These are phyloP conservation scores for Lipomyces mesembrius DNA, from an alignment of 805 yeast genomes.

Conservation along the genomic window DNA sequence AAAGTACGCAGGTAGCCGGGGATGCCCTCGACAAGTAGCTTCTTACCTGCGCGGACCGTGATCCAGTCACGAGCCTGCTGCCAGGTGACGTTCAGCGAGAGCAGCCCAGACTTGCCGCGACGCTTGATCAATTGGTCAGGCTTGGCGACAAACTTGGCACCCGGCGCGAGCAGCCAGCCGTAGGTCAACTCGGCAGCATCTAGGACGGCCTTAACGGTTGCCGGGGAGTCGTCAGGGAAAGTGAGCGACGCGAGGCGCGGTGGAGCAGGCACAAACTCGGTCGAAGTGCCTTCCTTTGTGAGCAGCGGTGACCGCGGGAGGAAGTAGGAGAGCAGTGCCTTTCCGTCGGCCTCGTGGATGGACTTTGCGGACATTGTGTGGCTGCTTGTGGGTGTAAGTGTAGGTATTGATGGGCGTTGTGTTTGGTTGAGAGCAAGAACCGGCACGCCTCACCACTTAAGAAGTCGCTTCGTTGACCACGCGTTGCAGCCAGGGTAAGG, in stretches of 20 bases:
- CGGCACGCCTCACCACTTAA: neutral
- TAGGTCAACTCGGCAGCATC: slow-evolving; percentile 45
- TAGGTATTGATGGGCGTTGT: neutral
- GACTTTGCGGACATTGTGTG: slow-evolving; percentile 51
- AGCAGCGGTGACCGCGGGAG: slow-evolving; percentile 50
- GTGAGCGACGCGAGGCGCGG: slow-evolving; percentile 43
- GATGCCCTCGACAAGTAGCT: slow-evolving; percentile 50
- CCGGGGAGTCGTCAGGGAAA: slow-evolving; percentile 41
- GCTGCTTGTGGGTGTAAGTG: neutral
- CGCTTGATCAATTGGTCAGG: slow-evolving; percentile 55
- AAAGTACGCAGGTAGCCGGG: slow-evolving; percentile 50
- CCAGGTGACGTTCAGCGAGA: slow-evolving; percentile 53
- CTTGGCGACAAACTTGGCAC: slow-evolving; percentile 52
- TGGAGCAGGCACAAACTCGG: slow-evolving; percentile 37
- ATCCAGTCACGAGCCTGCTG: slow-evolving; percentile 52
- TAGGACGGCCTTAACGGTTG: slow-evolving; percentile 45
- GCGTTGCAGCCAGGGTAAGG: slow-evolving; percentile 4
- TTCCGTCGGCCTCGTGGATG: slow-evolving; percentile 54
- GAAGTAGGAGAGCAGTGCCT: slow-evolving; percentile 51
- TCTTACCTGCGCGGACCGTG: slow-evolving; percentile 50
- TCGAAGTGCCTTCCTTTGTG: slow-evolving; percentile 37
- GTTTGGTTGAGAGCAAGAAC: neutral
- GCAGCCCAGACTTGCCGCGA: slow-evolving; percentile 53
- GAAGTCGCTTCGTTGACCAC: slow-evolving; percentile 1
- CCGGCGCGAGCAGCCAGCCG: slow-evolving; percentile 50